phyloP scores from a whole-genome alignment of 2,329 filamentous ascomycete species.

The Albophoma yamanashiensis region DNA sequence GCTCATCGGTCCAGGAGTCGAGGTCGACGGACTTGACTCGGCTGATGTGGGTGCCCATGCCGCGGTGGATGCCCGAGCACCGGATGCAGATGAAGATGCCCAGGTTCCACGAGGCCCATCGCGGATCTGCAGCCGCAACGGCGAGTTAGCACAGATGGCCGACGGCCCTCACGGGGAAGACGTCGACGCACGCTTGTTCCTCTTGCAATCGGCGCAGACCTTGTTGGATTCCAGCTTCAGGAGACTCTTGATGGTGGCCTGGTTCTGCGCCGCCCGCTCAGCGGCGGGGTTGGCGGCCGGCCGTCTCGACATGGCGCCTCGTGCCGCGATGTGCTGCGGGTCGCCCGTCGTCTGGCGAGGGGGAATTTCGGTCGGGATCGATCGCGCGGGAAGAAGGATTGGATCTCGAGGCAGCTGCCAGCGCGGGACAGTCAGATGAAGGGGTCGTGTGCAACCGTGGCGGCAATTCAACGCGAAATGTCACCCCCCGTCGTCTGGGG shows the following conservation, averaged over 20 bases:
- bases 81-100: slow-evolving; percentile 97
- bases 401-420: background rate
- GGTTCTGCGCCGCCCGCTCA: slow-evolving; percentile 86
- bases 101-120: slow-evolving; percentile 99
- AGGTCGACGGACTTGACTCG: slow-evolving; percentile 96
- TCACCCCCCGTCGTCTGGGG: background rate
- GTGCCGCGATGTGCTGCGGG: background rate
- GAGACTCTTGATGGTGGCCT: slow-evolving; percentile 85
- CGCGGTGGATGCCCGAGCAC: slow-evolving; percentile 95
- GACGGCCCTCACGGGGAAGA: background rate
- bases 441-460: background rate
- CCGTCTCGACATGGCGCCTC: slow-evolving; percentile 61
- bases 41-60: slow-evolving; percentile 98
- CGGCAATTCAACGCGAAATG: background rate
- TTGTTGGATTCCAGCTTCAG: slow-evolving; percentile 95
- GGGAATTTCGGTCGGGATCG: background rate
- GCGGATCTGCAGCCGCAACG: slow-evolving; percentile 53
- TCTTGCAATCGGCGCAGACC: slow-evolving; percentile 95
- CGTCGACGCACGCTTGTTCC: slow-evolving; percentile 74
- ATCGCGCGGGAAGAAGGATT: background rate
- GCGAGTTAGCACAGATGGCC: background rate
- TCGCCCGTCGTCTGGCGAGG: background rate
- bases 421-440: background rate
- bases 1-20: slow-evolving; percentile 97
- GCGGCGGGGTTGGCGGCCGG: slow-evolving; percentile 60